Evolutionary conservation across 441 rosid species (phyloP), one percentile per base, ranked within the genome.

Genomic region (Brassica balearica): DNA sequence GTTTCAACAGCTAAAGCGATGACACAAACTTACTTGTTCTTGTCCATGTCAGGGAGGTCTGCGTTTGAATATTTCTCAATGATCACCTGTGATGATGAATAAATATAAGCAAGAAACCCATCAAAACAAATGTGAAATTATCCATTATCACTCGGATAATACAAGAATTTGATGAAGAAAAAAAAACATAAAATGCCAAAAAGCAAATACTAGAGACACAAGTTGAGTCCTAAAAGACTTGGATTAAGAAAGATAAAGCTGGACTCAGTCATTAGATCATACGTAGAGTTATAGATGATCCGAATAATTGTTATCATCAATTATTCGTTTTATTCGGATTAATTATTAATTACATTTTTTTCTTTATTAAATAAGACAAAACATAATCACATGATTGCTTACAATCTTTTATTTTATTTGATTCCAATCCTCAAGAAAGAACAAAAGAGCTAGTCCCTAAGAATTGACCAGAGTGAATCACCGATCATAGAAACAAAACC

Each of bases 21-120:
- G 53, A 48, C 5, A 66, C 58, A 68, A 63, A 81, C 89, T 85
- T 86, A 95, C 96, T 91, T 95, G 84, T 86, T 93, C 92, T 93
- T 95, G 55, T 92, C 99, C 91, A 95, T 85, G 73, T 91, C 88
- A 8, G 97, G 97, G 68, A 95, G 93, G 67, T 92, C 92, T 29
- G 96, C 83, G 80, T 85, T 91, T 75, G 92, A 75, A 72, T 89
- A 95, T 74, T 87, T 89, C 86, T 95, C 99, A 64, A 83, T 91
- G 71, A 93, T 87, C 34, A 93, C 97, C 97, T 91, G 81, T 73
- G 63, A n/a, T 59, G 5, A 81, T 61, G 65, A 62, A 62, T 15
- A 27, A 12, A 51, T 32, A 29, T 60, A 60, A 22, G 11, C 6
- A 2, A 38, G 34, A 29, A 29, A 29, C 34, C 34, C 19, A 17